Conservation (phyloP, 139 green algal genomes). For the Picochlorum sp. region DNA sequence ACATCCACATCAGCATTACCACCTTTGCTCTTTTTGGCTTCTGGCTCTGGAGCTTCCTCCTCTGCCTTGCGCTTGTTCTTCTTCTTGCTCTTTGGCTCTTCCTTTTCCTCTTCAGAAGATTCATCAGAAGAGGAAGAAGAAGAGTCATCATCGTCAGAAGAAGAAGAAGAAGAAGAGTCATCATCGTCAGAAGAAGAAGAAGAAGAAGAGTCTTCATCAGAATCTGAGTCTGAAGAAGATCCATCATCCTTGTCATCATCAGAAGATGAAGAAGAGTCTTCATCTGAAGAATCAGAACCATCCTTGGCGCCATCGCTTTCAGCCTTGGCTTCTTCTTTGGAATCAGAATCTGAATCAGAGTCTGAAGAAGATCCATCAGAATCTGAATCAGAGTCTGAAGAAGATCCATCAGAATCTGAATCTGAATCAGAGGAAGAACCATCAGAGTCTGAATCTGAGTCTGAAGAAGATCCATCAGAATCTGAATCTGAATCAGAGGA, state of each 20-base stretch:
- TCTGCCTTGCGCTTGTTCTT: conserved; percentile 26
- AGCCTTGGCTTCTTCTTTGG: background rate
- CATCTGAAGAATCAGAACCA: conserved; percentile 19
- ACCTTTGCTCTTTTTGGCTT: conserved; percentile 42
- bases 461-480: no score
- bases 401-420: background rate
- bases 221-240: no score
- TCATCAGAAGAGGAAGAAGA: background rate
- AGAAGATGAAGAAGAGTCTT: background rate
- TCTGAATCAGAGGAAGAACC: background rate
- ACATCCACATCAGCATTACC: conserved; percentile 22
- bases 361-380: background rate
- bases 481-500: no score
- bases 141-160: no score
- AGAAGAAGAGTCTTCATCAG: no score
- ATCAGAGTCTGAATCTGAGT: background rate
- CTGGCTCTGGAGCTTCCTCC: conserved; percentile 15
- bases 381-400: background rate
- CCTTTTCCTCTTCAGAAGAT: conserved; percentile 16
- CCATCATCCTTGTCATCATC: background rate
- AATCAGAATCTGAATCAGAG: background rate
- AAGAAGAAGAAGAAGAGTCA: background rate
- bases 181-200: background rate
- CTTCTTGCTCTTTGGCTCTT: conserved; percentile 18
- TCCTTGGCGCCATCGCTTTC: background rate